Evolutionary conservation across 202 grass and related monocot genomes (phyloP).

Genomic region (Brachypodium distachyon): DNA sequence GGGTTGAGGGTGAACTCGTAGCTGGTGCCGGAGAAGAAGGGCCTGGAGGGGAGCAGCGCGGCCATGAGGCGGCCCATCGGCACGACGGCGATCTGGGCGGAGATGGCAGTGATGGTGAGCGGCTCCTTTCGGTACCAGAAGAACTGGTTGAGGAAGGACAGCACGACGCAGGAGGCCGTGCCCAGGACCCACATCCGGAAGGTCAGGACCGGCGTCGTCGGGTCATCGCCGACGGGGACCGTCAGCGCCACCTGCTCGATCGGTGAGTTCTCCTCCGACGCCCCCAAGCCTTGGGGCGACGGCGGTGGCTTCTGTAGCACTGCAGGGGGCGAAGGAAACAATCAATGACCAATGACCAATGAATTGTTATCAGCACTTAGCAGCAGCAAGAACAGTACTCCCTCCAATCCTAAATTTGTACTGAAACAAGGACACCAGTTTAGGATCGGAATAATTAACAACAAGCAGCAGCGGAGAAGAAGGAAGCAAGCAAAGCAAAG

Average conservation of each 20-base stretch:
- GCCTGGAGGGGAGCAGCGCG: background rate
- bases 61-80: slow-evolving; percentile 84
- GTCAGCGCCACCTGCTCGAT: slow-evolving; percentile 96
- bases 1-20: slow-evolving; percentile 91
- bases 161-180: slow-evolving; percentile 59
- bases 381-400: too few species aligned
- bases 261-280: slow-evolving; percentile 75
- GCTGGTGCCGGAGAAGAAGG: slow-evolving; percentile 38
- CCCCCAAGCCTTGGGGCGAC: too few species aligned
- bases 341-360: background rate
- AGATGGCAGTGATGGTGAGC: slow-evolving; percentile 78
- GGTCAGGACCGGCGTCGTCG: slow-evolving; percentile 55
- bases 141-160: slow-evolving; percentile 97
- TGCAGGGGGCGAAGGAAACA: background rate
- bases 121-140: slow-evolving; percentile 99
- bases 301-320: too few species aligned
- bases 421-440: too few species aligned
- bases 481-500: background rate
- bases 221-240: slow-evolving; percentile 64
- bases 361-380: too few species aligned
- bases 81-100: slow-evolving; percentile 88
- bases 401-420: too few species aligned
- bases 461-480: background rate
- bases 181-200: slow-evolving; percentile 96
- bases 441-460: too few species aligned